These are phyloP conservation scores for Aspergillus texensis DNA, from an alignment of 2,329 filamentous ascomycete genomes.

Conservation along the genomic window DNA sequence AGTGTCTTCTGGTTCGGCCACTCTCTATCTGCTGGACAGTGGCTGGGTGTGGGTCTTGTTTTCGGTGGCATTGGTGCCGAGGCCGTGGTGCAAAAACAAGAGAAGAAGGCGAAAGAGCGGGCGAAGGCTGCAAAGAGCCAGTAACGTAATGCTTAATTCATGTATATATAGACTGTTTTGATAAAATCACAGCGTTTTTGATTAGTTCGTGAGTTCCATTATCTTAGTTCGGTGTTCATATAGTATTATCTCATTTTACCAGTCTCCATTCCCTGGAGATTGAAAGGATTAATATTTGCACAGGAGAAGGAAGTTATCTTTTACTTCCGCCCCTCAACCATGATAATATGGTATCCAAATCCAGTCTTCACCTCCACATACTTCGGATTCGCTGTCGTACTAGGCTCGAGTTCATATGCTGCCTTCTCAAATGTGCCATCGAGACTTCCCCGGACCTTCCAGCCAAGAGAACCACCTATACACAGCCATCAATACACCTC, in stretches of 20 bases:
- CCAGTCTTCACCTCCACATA: slow-evolving; percentile 64
- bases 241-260: background rate
- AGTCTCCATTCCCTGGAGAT: background rate
- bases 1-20: slow-evolving; percentile 96
- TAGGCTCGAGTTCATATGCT: slow-evolving; percentile 64
- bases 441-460: slow-evolving; percentile 62
- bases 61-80: slow-evolving; percentile 96
- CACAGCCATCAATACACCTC: background rate
- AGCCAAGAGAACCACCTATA: slow-evolving; percentile 63
- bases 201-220: background rate
- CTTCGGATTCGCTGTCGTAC: slow-evolving; percentile 63
- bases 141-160: slow-evolving; percentile 18
- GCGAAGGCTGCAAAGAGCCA: slow-evolving; percentile 53
- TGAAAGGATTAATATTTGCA: background rate
- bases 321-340: slow-evolving; percentile 67
- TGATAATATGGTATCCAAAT: slow-evolving; percentile 69
- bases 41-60: slow-evolving; percentile 87
- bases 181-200: slow-evolving; percentile 2
- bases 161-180: slow-evolving; percentile 7
- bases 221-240: background rate
- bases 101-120: slow-evolving; percentile 79
- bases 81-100: slow-evolving; percentile 74
- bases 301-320: background rate
- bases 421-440: slow-evolving; percentile 63
- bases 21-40: slow-evolving; percentile 82